Evolutionary conservation across 2,329 filamentous ascomycete species (phyloP).

Genomic region (Sporothrix brasiliensis): DNA sequence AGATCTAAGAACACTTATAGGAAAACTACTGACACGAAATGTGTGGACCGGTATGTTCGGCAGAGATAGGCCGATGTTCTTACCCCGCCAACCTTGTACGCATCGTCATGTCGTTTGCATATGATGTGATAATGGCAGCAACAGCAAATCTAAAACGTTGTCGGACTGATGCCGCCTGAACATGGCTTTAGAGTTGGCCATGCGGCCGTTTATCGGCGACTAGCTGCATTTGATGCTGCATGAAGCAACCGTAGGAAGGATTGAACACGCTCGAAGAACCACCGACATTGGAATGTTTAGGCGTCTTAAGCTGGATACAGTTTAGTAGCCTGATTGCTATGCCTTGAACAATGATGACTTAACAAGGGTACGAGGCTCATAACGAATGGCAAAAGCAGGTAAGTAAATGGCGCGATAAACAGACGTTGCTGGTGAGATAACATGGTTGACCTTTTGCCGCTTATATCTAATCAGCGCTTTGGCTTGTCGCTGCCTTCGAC

Average conservation of each 20-base stretch:
- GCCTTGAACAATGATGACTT: constrained; percentile 14
- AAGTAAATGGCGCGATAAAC: not conserved
- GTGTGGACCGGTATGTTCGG: not conserved
- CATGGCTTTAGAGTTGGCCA: not conserved
- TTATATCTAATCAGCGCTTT: not conserved
- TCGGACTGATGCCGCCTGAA: no score
- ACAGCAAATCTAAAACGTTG: no score
- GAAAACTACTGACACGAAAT: not conserved
- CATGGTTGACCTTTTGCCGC: not conserved
- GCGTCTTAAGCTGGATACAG: not conserved
- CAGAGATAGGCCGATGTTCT: not conserved
- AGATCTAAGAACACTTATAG: not conserved
- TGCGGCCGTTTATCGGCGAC: not conserved
- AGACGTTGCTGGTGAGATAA: not conserved
- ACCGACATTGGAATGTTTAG: not conserved
- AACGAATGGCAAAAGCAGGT: constrained; percentile 2
- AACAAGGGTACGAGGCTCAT: constrained; percentile 10
- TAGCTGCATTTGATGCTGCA: not conserved
- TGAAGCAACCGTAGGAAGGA: no score
- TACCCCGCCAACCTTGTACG: not conserved
- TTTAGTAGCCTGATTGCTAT: not conserved
- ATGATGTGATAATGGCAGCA: constrained; percentile 10
- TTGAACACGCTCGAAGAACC: not conserved
- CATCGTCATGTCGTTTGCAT: constrained; percentile 3
- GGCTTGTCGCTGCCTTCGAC: not conserved